These are phyloP conservation scores for Aphanomyces cochlioides DNA, from an alignment of 352 stramenopile species.

Conservation along the genomic window DNA sequence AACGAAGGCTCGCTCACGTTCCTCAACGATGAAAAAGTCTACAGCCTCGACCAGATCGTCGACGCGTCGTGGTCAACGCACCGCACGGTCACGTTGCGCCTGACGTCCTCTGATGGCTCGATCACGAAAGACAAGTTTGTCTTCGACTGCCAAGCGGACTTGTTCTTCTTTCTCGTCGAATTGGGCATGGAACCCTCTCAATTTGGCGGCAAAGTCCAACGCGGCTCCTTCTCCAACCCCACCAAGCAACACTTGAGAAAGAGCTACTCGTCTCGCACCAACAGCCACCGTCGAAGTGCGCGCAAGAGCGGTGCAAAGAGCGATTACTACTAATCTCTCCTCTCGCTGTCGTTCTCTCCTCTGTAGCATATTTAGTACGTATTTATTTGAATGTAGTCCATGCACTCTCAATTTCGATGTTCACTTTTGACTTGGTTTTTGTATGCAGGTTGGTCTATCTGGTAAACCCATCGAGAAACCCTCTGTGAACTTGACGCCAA, in stretches of 20 bases:
- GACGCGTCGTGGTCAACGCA: constrained; percentile 26
- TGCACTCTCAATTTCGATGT: too few relatives aligned
- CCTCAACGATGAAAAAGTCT: constrained; percentile 22
- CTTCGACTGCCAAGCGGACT: constrained; percentile 30
- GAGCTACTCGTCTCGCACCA: background rate
- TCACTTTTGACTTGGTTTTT: too few relatives aligned
- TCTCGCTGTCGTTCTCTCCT: background rate
- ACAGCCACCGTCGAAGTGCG: background rate
- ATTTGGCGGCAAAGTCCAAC: constrained; percentile 22
- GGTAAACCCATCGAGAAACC: too few relatives aligned
- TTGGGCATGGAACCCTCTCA: constrained; percentile 26
- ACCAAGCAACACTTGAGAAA: background rate
- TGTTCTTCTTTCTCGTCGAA: constrained; percentile 30
- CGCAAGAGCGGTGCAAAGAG: constrained; percentile 12
- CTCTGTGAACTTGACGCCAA: too few relatives aligned
- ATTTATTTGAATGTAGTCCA: too few relatives aligned
- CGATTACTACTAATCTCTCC: background rate
- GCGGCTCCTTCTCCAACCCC: constrained; percentile 19
- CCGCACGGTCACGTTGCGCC: constrained; percentile 19
- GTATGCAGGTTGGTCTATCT: too few relatives aligned
- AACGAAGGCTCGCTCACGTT: constrained; percentile 7
- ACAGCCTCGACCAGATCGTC: constrained; percentile 25
- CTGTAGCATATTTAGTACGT: constrained; percentile 1
- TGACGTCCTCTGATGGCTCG: background rate
- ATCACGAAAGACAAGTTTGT: constrained; percentile 21